Base-by-base conservation (phyloP, 2,329 filamentous ascomycete species). In the Emmonsiellopsis sp. region DNA sequence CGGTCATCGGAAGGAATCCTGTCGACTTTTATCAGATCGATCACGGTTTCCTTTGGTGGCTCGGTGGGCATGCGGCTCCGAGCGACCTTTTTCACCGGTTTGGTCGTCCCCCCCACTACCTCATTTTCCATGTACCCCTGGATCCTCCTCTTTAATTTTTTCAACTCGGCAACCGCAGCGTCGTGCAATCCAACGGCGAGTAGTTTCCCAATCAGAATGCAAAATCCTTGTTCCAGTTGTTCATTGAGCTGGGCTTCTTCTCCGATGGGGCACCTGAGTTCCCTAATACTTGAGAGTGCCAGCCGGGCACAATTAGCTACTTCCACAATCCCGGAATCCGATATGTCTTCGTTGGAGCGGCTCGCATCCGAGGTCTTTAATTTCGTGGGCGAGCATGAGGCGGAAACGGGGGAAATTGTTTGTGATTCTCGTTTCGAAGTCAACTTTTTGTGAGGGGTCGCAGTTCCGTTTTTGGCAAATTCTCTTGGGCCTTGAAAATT, bases 171-270 rank as follows among this genome's bases (percentile, higher is more conserved):
- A 51, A 67, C 64, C 6, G 73, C 72, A 52, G 70, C 53, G 11
- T 74, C 71, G 34, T 70, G 65, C 26, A 74, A 58, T 0, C 68
- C 71, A 30, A 73, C 46, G 1, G 70, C 67, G 10, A 74, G 63
- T 13, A 73, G 57, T 40, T 72, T 72, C 20, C 70, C 71, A 7
- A 67, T 65, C 49, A 75, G 58, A 10, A 74, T 68, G 54, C 70
- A 73, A 16, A 70, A 66, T 0, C 71, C 73, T 54, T 72, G 70
- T 54, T 74, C 71, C 7, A 75, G 60, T 48, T 73, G 60, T 52
- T 67, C 70, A 7, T 66, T 67, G 16, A 62, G 44, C 20, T 52
- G 56, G 2, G 58, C 58, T 16, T 58, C 54, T 5, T 35, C 54
- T 44, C 55, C 57, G 6, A 62, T 58, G 7, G 70, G 67, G 26